These are phyloP conservation scores for Euphorbia celastroides DNA, from an alignment of 441 rosid genomes.

Conservation along the genomic window DNA sequence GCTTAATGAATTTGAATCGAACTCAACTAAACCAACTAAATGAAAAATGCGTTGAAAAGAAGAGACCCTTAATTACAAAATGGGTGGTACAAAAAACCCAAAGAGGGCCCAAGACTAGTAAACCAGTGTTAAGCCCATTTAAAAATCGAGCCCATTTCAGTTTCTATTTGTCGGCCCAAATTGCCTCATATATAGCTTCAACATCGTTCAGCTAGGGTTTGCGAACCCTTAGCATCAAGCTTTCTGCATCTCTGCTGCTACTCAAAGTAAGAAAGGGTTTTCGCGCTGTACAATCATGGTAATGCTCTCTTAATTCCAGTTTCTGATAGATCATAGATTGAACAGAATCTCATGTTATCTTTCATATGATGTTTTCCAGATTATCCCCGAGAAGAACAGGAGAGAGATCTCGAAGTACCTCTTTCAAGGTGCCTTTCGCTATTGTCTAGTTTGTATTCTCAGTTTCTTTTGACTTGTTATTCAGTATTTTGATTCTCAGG, in stretches of 20 bases:
- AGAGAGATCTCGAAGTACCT: constrained; percentile 93
- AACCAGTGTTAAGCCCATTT: not conserved
- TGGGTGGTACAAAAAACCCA: too few relatives aligned
- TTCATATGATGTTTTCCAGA: constrained; percentile 29
- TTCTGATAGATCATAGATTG: not conserved
- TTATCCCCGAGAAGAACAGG: constrained; percentile 84
- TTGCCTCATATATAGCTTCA: not conserved
- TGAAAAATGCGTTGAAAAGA: too few relatives aligned
- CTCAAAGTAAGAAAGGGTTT: constrained; percentile 1
- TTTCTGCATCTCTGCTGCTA: not conserved
- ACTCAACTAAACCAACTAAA: too few relatives aligned
- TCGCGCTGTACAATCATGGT: constrained; percentile 28
- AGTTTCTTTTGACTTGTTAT: not conserved
- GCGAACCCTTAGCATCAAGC: not conserved
- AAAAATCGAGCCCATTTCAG: not conserved
- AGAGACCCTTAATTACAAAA: too few relatives aligned
- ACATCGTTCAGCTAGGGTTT: constrained; percentile 25
- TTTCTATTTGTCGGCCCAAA: constrained; percentile 5
- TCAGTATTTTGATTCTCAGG: not conserved
- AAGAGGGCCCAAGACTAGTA: not conserved
- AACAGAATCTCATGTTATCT: not conserved
- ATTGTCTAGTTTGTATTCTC: not conserved
- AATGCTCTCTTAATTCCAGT: not conserved
- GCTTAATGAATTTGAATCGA: too few relatives aligned
- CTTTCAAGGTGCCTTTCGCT: constrained; percentile 54